A percentile compares a stretch with the other conserved stretches of the same genome.
Conservation (phyloP, 73 alveolate genomes). For the Blepharisma stoltei region DNA sequence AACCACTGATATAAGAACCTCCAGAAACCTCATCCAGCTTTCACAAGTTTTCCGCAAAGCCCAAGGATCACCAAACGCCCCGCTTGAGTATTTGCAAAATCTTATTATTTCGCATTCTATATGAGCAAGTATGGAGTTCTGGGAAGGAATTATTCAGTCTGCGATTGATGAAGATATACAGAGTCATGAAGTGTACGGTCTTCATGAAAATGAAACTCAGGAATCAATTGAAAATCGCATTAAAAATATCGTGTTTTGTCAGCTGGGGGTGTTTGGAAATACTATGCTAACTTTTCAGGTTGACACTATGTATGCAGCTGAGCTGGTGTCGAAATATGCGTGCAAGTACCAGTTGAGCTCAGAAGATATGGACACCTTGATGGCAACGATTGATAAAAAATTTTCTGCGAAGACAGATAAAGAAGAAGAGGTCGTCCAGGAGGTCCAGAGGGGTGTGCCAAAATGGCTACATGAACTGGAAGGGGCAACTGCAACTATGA, state of each 20-base stretch:
- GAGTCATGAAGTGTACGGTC: background rate
- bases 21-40: background rate
- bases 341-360: background rate
- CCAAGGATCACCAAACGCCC: background rate
- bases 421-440: background rate
- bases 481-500: background rate
- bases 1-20: background rate
- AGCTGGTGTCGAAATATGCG: background rate
- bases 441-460: constrained; percentile 28
- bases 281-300: constrained; percentile 22
- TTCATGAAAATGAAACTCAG: background rate
- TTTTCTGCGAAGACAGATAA: background rate
- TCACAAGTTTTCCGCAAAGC: background rate
- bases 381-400: background rate
- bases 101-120: background rate
- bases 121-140: background rate
- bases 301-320: background rate
- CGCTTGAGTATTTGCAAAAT: background rate
- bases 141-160: constrained; percentile 14
- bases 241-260: constrained; percentile 9
- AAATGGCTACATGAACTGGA: constrained; percentile 31
- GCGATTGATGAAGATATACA: constrained; percentile 11
- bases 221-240: background rate
- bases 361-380: constrained; percentile 16
- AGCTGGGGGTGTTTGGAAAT: constrained; percentile 8